Percentiles rank a stretch among this genome's conserved stretches.
phyloP scores from a whole-genome alignment of 2,329 filamentous ascomycete species.

The Hysterium pulicare region DNA sequence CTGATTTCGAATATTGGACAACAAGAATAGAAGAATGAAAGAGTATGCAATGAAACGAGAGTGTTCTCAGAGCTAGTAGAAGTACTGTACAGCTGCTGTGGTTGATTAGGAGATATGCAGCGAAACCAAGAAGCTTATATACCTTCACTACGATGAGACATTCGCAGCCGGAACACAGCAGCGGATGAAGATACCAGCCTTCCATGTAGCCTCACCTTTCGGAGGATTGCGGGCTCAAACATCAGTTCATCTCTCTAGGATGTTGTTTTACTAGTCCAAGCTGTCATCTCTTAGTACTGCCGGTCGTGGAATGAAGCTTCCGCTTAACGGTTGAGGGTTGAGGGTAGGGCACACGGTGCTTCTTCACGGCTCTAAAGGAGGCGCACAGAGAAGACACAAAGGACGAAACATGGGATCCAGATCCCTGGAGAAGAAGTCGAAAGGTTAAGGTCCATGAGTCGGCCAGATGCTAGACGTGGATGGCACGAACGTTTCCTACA shows the following conservation, averaged over 20 bases:
- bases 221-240: conserved; percentile 7
- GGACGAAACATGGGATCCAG: conserved; percentile 16
- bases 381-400: too few species aligned
- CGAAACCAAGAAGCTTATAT: neutral
- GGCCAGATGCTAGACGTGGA: conserved; percentile 15
- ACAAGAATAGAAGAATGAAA: too few species aligned
- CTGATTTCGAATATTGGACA: neutral
- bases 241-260: neutral
- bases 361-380: too few species aligned
- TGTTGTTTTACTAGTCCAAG: neutral
- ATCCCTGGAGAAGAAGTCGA: conserved; percentile 9
- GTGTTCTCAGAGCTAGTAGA: neutral
- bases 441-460: conserved; percentile 9
- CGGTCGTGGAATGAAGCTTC: too few species aligned
- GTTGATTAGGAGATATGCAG: neutral
- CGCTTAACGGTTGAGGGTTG: too few species aligned
- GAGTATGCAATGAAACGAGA: too few species aligned
- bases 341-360: too few species aligned
- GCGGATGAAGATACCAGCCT: conserved; percentile 2
- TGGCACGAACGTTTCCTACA: conserved; percentile 16
- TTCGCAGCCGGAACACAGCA: neutral
- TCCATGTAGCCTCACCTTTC: neutral
- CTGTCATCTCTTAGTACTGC: too few species aligned
- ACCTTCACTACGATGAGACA: neutral
- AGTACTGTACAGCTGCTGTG: neutral